Evolutionary conservation across 495 filamentous ascomycete genomes (phyloP).

Genomic region (Xylaria acuta): DNA sequence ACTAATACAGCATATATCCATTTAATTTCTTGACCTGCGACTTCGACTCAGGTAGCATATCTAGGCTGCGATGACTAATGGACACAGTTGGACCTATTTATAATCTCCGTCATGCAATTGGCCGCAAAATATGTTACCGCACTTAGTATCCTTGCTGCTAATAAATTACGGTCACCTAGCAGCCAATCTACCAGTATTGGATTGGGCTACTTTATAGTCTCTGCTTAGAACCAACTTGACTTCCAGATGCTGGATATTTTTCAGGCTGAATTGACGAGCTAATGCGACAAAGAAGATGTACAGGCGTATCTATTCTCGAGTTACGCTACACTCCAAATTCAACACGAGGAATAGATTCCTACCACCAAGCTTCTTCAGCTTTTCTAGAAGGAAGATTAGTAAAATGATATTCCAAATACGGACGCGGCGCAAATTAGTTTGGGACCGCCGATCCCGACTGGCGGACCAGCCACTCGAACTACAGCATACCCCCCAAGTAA

Average conservation of each 20-base stretch:
- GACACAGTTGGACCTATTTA: background rate
- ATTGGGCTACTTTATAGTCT: background rate
- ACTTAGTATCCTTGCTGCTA: background rate
- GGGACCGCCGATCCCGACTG: constrained; percentile 16
- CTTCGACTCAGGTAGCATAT: no score
- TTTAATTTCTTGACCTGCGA: background rate
- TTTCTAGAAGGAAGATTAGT: constrained; percentile 22
- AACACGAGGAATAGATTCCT: background rate
- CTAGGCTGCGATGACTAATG: background rate
- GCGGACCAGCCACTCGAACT: background rate
- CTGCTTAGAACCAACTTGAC: background rate
- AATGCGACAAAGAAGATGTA: background rate
- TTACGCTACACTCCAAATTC: background rate
- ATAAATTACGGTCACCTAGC: background rate
- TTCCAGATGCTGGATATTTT: background rate
- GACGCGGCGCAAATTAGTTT: constrained; percentile 18
- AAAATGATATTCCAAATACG: constrained; percentile 22
- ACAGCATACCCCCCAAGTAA: background rate
- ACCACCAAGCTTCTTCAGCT: constrained; percentile 10
- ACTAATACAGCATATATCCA: background rate
- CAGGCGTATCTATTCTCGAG: background rate
- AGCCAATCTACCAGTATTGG: background rate
- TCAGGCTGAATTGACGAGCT: background rate
- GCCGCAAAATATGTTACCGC: background rate
- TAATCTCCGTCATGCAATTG: constrained; percentile 10